These are phyloP conservation scores for Paramecium caudatum DNA, from an alignment of 73 alveolate species.

Conservation along the genomic window DNA sequence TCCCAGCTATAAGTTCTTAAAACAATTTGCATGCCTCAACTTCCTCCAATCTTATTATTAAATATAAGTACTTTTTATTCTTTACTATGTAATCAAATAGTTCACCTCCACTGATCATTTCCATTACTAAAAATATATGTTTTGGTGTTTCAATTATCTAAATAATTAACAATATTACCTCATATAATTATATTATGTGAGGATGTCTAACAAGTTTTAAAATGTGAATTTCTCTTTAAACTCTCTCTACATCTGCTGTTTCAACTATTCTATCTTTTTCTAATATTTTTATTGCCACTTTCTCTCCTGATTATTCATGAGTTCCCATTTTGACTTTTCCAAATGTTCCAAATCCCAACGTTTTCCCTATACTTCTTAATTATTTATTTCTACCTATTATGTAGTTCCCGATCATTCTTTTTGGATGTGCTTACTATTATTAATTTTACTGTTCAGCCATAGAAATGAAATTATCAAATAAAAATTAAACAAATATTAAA, in stretches of 20 bases:
- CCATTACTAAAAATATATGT: slow-evolving; percentile 75
- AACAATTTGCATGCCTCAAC: slow-evolving; percentile 94
- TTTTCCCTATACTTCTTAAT: slow-evolving; percentile 71
- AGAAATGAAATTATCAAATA: no score
- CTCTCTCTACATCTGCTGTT: slow-evolving; percentile 92
- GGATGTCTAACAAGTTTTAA: slow-evolving; percentile 89
- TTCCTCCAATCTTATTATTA: slow-evolving; percentile 84
- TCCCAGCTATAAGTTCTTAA: slow-evolving; percentile 92
- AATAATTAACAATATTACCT: slow-evolving; percentile 66
- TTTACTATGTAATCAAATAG: slow-evolving; percentile 68
- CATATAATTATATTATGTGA: slow-evolving; percentile 84
- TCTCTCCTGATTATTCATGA: slow-evolving; percentile 72
- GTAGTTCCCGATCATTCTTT: slow-evolving; percentile 29
- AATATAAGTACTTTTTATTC: slow-evolving; percentile 62
- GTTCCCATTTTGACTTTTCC: slow-evolving; percentile 77
- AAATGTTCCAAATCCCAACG: slow-evolving; percentile 75
- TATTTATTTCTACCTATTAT: background rate
- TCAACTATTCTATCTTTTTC: slow-evolving; percentile 92
- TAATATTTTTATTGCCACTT: slow-evolving; percentile 96
- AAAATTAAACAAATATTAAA: no score
- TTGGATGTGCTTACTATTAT: background rate
- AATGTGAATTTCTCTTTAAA: slow-evolving; percentile 90
- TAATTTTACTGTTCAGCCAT: no score
- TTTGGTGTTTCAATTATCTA: slow-evolving; percentile 77
- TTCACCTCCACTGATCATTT: slow-evolving; percentile 68